These are phyloP conservation scores for Colletotrichum sp. DNA, from an alignment of 2,329 filamentous ascomycete genomes.

Conservation along the genomic window DNA sequence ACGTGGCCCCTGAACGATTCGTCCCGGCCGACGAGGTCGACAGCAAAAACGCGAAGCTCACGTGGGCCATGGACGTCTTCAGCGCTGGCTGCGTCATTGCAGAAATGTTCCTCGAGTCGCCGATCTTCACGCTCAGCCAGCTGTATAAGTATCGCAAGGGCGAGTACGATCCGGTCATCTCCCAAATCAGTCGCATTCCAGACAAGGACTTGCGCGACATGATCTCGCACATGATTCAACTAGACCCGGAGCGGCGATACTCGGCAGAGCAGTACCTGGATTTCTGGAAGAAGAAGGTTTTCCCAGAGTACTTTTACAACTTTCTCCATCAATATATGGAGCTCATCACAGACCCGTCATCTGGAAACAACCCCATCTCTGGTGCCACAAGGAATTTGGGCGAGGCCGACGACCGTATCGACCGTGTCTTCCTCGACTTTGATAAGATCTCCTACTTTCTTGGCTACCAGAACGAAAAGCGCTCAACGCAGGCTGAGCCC, in stretches of 20 bases:
- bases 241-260: slow-evolving; percentile 90
- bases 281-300: slow-evolving; percentile 88
- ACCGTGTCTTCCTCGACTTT: slow-evolving; percentile 91
- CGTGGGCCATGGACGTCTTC: slow-evolving; percentile 99
- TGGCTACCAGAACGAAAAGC: slow-evolving; percentile 59
- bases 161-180: slow-evolving; percentile 87
- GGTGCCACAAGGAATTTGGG: slow-evolving; percentile 74
- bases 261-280: slow-evolving; percentile 93
- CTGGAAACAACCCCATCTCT: slow-evolving; percentile 75
- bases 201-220: slow-evolving; percentile 87
- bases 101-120: slow-evolving; percentile 91
- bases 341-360: slow-evolving; percentile 88
- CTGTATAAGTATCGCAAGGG: slow-evolving; percentile 92
- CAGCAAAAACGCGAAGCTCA: slow-evolving; percentile 64
- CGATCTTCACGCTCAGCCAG: slow-evolving; percentile 97
- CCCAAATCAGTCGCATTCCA: slow-evolving; percentile 83
- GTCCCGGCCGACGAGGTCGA: slow-evolving; percentile 72
- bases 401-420: slow-evolving; percentile 92
- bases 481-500: slow-evolving; percentile 30
- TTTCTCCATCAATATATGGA: slow-evolving; percentile 99
- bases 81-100: slow-evolving; percentile 96
- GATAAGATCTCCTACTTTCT: slow-evolving; percentile 98
- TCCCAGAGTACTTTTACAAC: slow-evolving; percentile 96
- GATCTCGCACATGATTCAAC: slow-evolving; percentile 94
- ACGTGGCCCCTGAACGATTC: slow-evolving; percentile 93